phyloP scores from a whole-genome alignment of 345 rosid genomes.

The Rhizophora apiculata region DNA sequence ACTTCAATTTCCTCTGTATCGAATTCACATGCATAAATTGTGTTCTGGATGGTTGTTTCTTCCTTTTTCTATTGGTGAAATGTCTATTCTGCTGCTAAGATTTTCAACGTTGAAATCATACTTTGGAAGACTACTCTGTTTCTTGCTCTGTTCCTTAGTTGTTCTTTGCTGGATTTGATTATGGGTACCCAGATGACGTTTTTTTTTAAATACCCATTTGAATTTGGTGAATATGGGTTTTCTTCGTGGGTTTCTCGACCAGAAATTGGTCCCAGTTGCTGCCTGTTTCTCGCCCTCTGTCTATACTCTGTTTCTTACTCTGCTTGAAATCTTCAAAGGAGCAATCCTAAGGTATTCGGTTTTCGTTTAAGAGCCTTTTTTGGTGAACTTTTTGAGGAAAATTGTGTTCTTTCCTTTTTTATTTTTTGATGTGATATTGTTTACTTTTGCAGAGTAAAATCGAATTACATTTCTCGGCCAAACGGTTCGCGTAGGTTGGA shows the following conservation, averaged over 20 bases:
- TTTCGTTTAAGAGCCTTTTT: not conserved
- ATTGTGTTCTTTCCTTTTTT: not conserved
- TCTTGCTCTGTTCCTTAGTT: slow-evolving; percentile 16
- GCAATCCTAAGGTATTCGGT: slow-evolving; percentile 37
- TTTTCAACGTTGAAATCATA: slow-evolving; percentile 43
- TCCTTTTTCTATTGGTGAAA: slow-evolving; percentile 40
- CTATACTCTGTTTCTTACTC: slow-evolving; percentile 38
- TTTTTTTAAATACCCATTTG: slow-evolving; percentile 23
- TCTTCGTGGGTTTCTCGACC: slow-evolving; percentile 20
- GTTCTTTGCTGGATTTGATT: slow-evolving; percentile 37
- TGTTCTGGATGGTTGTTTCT: slow-evolving; percentile 25
- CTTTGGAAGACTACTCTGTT: slow-evolving; percentile 30
- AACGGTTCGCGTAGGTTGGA: slow-evolving; percentile 20
- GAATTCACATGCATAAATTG: slow-evolving; percentile 19
- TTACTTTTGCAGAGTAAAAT: slow-evolving; percentile 28
- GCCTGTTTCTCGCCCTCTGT: slow-evolving; percentile 43
- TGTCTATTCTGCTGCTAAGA: slow-evolving; percentile 44
- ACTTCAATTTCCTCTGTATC: slow-evolving; percentile 43
- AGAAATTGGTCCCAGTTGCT: slow-evolving; percentile 31
- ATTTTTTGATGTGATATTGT: not conserved
- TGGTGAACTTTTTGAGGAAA: not conserved
- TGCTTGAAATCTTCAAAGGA: slow-evolving; percentile 36
- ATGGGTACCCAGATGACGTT: slow-evolving; percentile 25
- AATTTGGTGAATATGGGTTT: slow-evolving; percentile 35
- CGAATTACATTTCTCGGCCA: slow-evolving; percentile 15